phyloP scores from a whole-genome alignment of 306 rosid species.

The Mimosa bimucronata region DNA sequence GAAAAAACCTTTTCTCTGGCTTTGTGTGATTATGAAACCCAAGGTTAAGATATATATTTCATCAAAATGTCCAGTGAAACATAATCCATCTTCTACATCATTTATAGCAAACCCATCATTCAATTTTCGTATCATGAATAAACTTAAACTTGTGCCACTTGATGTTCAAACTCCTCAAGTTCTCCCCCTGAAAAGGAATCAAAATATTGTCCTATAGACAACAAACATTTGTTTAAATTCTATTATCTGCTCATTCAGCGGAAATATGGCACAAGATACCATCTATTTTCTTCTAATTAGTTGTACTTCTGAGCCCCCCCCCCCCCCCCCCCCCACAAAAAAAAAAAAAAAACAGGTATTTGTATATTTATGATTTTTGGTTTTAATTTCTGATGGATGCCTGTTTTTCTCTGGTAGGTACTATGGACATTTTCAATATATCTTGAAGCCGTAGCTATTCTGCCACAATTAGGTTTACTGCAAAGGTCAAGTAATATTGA shows the following conservation, averaged over 20 bases:
- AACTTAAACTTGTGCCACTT: background rate
- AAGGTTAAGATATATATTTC: background rate
- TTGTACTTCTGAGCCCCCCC: too few relatives aligned
- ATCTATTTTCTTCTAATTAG: background rate
- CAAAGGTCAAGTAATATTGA: conserved; percentile 21
- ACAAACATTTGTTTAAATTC: background rate
- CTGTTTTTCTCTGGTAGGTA: conserved; percentile 1
- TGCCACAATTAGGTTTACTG: conserved; percentile 19
- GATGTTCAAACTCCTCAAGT: background rate
- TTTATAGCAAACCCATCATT: background rate
- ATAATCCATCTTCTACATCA: background rate
- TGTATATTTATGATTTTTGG: background rate
- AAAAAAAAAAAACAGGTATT: too few relatives aligned
- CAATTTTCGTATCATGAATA: background rate
- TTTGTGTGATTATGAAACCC: background rate
- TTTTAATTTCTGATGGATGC: background rate
- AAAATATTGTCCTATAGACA: background rate
- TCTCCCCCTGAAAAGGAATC: background rate
- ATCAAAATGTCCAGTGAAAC: background rate
- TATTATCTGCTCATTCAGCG: too few relatives aligned
- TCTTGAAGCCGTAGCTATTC: conserved; percentile 25
- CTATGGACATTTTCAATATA: conserved; percentile 25
- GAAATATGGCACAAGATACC: background rate
- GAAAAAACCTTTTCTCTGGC: background rate
- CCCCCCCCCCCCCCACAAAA: too few relatives aligned